phyloP scores from a whole-genome alignment of 2,329 filamentous ascomycete genomes.

The Bipolaris oryzae region DNA sequence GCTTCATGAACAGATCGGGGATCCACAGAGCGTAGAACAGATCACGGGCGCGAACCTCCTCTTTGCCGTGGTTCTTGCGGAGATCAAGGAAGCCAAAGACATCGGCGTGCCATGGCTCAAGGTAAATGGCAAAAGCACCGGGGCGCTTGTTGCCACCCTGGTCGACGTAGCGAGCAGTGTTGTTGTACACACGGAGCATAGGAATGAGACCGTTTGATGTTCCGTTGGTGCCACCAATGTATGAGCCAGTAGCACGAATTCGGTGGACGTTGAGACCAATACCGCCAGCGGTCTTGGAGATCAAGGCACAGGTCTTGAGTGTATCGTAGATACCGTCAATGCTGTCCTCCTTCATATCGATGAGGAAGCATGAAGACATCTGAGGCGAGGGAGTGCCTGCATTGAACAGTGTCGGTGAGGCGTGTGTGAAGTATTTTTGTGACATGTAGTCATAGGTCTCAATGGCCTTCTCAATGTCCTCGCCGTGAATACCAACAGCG shows the following conservation, averaged over 20 bases:
- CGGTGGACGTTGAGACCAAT: slow-evolving; percentile 96
- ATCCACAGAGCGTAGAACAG: slow-evolving; percentile 99
- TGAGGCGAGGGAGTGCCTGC: slow-evolving; percentile 94
- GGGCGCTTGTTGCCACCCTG: slow-evolving; percentile 99
- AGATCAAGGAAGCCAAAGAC: slow-evolving; percentile 97
- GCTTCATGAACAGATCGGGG: slow-evolving; percentile 99
- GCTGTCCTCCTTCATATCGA: slow-evolving; percentile 99
- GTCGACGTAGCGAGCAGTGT: slow-evolving; percentile 97
- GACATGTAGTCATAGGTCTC: slow-evolving; percentile 99
- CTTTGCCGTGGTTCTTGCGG: slow-evolving; percentile 99
- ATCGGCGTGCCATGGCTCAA: slow-evolving; percentile 98
- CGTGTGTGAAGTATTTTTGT: slow-evolving; percentile 97
- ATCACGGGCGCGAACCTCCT: slow-evolving; percentile 95
- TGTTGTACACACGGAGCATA: slow-evolving; percentile 99
- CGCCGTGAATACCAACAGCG: slow-evolving; percentile 93
- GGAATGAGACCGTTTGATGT: slow-evolving; percentile 97
- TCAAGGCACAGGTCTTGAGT: slow-evolving; percentile 98
- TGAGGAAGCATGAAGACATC: slow-evolving; percentile 96
- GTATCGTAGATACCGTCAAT: slow-evolving; percentile 99
- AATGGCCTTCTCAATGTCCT: slow-evolving; percentile 90
- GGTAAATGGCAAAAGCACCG: slow-evolving; percentile 97
- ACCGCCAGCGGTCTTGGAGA: slow-evolving; percentile 98
- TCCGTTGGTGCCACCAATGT: slow-evolving; percentile 97
- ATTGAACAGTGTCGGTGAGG: slow-evolving; percentile 97
- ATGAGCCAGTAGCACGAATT: slow-evolving; percentile 95